phyloP scores from a whole-genome alignment of 2,329 filamentous ascomycete genomes.

The Botryotinia globosa region DNA sequence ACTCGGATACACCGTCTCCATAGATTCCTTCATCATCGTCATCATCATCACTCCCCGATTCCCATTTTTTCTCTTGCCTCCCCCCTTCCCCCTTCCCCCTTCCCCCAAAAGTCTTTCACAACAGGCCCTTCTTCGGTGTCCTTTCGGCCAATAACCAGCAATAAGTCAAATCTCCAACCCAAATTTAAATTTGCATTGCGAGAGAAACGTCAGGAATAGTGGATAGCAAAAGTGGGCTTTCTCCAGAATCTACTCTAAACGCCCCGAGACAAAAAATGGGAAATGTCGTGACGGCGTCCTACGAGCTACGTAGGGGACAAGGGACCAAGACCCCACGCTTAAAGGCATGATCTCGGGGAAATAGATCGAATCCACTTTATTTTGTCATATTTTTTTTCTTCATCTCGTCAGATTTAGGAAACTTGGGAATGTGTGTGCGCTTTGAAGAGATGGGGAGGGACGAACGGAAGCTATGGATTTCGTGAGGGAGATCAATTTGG shows the following conservation, averaged over 20 bases:
- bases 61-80: not conserved
- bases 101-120: not conserved
- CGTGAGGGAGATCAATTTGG: too few species aligned
- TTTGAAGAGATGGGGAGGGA: too few species aligned
- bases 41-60: not conserved
- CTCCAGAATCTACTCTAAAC: constrained; percentile 13
- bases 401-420: not conserved
- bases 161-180: not conserved
- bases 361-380: constrained; percentile 5
- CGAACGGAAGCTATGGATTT: not conserved
- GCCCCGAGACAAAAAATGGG: constrained; percentile 7
- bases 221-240: constrained; percentile 7
- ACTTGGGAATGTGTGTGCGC: not conserved
- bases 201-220: constrained; percentile 13
- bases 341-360: constrained; percentile 15
- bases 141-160: constrained; percentile 14
- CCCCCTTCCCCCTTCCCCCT: not conserved
- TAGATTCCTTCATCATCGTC: not conserved
- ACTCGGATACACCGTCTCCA: not conserved
- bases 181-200: constrained; percentile 15
- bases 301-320: not conserved
- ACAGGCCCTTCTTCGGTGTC: constrained; percentile 19
- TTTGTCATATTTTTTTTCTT: not conserved
- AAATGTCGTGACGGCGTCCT: constrained; percentile 4
- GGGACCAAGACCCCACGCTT: not conserved